These are phyloP conservation scores for Neurospora sp. DNA, from an alignment of 495 filamentous ascomycete genomes.

Conservation along the genomic window DNA sequence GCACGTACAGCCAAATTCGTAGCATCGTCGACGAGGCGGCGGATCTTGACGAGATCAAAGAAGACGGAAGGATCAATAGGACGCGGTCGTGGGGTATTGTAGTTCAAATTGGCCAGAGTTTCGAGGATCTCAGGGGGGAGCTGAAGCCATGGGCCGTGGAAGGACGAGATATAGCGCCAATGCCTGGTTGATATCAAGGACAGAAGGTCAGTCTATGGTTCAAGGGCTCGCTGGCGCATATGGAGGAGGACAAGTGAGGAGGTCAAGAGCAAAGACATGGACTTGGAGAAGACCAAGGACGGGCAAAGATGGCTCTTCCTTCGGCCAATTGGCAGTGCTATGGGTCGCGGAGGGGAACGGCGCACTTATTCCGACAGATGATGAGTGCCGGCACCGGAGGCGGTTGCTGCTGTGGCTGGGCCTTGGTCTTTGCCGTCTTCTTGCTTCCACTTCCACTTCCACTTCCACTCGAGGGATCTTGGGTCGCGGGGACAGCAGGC, in stretches of 20 bases:
- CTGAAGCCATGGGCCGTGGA: conserved; percentile 80
- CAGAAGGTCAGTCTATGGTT: neutral
- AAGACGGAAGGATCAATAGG: conserved; percentile 73
- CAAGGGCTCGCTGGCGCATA: neutral
- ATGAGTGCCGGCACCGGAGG: conserved; percentile 6
- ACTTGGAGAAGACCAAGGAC: neutral
- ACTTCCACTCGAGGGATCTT: neutral
- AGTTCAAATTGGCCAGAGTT: conserved; percentile 66
- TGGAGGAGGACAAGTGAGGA: neutral
- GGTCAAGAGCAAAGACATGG: neutral
- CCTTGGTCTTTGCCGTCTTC: conserved; percentile 8
- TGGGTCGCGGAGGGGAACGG: neutral
- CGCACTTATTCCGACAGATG: conserved; percentile 13
- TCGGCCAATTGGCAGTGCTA: neutral
- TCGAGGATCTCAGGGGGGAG: conserved; percentile 72
- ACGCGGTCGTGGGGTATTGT: conserved; percentile 59
- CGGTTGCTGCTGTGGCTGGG: neutral
- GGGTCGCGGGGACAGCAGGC: neutral
- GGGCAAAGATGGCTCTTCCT: neutral
- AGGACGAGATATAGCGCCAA: conserved; percentile 75
- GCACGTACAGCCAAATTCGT: conserved; percentile 67
- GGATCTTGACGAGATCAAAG: conserved; percentile 72
- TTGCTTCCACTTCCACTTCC: neutral
- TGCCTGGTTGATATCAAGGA: conserved; percentile 37
- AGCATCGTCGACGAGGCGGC: conserved; percentile 65